phyloP scores from a whole-genome alignment of 2,329 filamentous ascomycete genomes.

The Paraconiothyrium sp. region DNA sequence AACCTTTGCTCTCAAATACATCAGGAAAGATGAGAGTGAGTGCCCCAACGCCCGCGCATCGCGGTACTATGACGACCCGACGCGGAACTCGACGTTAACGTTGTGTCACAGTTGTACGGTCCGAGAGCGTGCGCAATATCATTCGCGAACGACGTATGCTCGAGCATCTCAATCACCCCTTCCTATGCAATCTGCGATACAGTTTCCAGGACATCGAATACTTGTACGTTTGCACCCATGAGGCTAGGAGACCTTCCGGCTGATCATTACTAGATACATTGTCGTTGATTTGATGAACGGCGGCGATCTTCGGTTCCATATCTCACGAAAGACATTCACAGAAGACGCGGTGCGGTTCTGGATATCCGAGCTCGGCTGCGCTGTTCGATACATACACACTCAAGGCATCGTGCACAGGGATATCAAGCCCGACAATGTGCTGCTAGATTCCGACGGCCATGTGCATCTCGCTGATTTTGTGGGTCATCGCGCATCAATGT shows the following conservation, averaged over 20 bases:
- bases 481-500: constrained; percentile 51
- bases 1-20: constrained; percentile 97
- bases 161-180: constrained; percentile 96
- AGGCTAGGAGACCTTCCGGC: constrained; percentile 1
- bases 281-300: constrained; percentile 99
- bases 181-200: constrained; percentile 97
- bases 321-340: constrained; percentile 96
- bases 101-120: constrained; percentile 80
- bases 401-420: constrained; percentile 55
- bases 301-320: constrained; percentile 95
- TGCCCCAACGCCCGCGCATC: constrained; percentile 23
- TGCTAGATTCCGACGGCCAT: constrained; percentile 64
- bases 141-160: constrained; percentile 97
- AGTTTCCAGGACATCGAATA: constrained; percentile 99
- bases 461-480: constrained; percentile 98
- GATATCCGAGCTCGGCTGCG: constrained; percentile 94
- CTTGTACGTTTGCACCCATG: constrained; percentile 69
- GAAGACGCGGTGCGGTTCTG: constrained; percentile 97
- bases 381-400: constrained; percentile 67
- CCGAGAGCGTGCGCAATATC: constrained; percentile 97
- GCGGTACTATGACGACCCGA: constrained; percentile 19
- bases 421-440: constrained; percentile 55
- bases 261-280: constrained; percentile 70
- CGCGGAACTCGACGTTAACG: constrained; percentile 33
- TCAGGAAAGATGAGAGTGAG: constrained; percentile 96